These are phyloP conservation scores for Salmacisia buchloeana DNA, from an alignment of 1,284 basidiomycete genomes.

Conservation along the genomic window DNA sequence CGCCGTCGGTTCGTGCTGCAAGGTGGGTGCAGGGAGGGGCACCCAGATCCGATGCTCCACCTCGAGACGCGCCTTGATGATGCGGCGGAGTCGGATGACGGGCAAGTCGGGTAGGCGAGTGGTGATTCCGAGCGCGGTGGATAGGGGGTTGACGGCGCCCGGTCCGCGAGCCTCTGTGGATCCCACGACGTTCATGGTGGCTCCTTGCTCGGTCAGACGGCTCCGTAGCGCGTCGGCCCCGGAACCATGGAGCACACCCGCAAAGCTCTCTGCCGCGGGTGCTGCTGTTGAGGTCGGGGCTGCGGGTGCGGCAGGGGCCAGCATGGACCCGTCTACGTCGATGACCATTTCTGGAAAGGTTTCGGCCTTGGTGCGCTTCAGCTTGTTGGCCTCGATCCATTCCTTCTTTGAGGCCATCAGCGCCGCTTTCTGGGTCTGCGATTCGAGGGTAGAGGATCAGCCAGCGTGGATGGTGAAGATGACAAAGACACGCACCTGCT, in stretches of 20 bases:
- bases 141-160: neutral
- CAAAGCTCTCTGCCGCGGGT: neutral
- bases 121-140: neutral
- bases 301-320: conserved; percentile 9
- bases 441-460: too few relatives aligned
- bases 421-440: conserved; percentile 16
- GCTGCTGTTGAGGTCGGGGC: neutral
- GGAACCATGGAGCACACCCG: neutral
- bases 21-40: neutral
- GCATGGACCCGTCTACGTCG: conserved; percentile 22
- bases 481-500: neutral
- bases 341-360: conserved; percentile 29
- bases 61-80: conserved; percentile 1
- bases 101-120: neutral
- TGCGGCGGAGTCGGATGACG: conserved; percentile 2
- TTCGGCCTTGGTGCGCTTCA: conserved; percentile 23
- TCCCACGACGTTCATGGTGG: neutral
- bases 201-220: neutral
- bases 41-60: conserved; percentile 6
- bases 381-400: conserved; percentile 25
- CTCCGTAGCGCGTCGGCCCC: neutral
- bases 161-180: neutral
- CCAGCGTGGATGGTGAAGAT: too few relatives aligned
- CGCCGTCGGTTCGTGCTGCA: conserved; percentile 4
- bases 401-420: conserved; percentile 20